Base-by-base conservation (phyloP, 148 eudicot genomes). In the Beta vulgaris region DNA sequence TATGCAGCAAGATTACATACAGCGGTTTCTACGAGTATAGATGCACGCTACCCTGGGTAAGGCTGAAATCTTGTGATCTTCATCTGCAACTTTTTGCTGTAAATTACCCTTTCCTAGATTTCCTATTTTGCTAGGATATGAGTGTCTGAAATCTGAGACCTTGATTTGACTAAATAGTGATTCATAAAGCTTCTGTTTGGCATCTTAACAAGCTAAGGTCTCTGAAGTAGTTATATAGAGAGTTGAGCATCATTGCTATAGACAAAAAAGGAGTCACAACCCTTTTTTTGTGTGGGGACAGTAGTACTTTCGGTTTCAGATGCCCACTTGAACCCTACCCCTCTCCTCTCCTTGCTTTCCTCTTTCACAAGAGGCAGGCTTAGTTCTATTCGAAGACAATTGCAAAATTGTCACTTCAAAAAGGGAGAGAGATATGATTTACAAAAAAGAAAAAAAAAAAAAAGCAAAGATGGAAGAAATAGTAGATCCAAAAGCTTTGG, bases 291-390 rank as follows among this genome's bases (percentile, higher is more conserved):
- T 58, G 82, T 73, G 39, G 73, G 77, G 82, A 37, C 78, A 73
- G 35, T 37, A 68, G 35, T 68, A 68, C 70, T 79, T 79, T 79
- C 78, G 74, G 69, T 79, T 68, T 74, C 61, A 74, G 39, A 48
- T 79, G 74, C 39, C 73, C 69, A 73, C 60, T 73, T 79, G 82
- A 19, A n/a, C n/a, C n/a, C n/a, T n/a, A n/a, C n/a, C n/a, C 69
- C 69, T 40, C 63, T 72, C 69, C 72, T 55, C 32, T 23, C 55
- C 69, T 76, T 55, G 15, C 69, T 54, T 65, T 69, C 78, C 51
- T 73, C 53, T 49, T 60, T 79, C 82, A 69, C 78, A 68, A 79
- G 74, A 58, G 74, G 44, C 73, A 74, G 31, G 58, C 35, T 28
- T 57, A 44, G 60, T 58, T 28, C 62, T 59, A 60, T 77, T 37